These are phyloP conservation scores for Irpex rosettiformis DNA, from an alignment of 1,284 basidiomycete genomes.

Conservation along the genomic window DNA sequence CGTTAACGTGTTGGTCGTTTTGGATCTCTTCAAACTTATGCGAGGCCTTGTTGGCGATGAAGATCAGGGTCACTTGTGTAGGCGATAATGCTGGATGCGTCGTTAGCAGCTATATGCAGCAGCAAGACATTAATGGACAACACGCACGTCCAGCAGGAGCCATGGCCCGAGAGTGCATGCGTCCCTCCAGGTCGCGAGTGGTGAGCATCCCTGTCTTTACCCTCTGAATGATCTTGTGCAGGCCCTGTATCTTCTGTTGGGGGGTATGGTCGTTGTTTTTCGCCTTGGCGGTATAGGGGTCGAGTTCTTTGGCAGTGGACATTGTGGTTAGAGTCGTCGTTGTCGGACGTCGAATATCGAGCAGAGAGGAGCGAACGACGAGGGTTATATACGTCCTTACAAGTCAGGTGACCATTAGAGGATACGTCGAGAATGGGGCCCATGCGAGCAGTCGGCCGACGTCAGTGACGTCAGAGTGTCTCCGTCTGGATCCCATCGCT, in stretches of 20 bases:
- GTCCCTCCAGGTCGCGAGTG: slow-evolving; percentile 70
- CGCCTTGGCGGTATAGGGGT: slow-evolving; percentile 64
- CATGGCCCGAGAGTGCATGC: slow-evolving; percentile 84
- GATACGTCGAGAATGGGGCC: background rate
- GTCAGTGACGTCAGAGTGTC: background rate
- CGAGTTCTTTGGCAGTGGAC: slow-evolving; percentile 40
- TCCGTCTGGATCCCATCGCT: background rate
- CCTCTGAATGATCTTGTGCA: slow-evolving; percentile 58
- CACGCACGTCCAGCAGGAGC: slow-evolving; percentile 61
- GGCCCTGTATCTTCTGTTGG: slow-evolving; percentile 66
- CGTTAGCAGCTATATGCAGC: slow-evolving; percentile 1
- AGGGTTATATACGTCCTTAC: background rate
- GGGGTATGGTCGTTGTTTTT: slow-evolving; percentile 50
- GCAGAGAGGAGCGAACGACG: background rate
- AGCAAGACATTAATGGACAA: background rate
- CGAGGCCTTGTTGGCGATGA: slow-evolving; percentile 76
- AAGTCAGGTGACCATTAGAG: background rate
- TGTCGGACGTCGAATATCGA: background rate
- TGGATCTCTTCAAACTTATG: slow-evolving; percentile 77
- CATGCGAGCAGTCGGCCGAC: background rate
- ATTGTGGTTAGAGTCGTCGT: background rate
- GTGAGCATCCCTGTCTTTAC: slow-evolving; percentile 78
- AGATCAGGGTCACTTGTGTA: slow-evolving; percentile 55
- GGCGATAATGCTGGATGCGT: slow-evolving; percentile 40
- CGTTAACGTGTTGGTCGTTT: slow-evolving; percentile 75